Conservation (phyloP, 106 monocot genomes). For the Dendrobium officinale region DNA sequence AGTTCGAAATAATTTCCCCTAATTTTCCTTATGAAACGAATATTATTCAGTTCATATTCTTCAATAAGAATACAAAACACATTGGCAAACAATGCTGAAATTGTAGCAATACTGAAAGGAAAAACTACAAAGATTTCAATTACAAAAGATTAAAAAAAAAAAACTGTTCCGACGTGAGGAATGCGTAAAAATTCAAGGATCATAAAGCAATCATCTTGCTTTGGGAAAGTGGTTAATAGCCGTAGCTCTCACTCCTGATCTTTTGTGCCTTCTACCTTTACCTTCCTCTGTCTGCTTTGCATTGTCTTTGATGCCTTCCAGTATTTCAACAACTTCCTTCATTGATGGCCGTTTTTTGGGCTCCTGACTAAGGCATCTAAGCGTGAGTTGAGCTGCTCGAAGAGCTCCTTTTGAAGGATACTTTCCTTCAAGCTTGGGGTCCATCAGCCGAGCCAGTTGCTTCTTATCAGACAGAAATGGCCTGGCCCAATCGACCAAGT, state of each 20-base stretch:
- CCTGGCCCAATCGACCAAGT: slow-evolving; percentile 23
- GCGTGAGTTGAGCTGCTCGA: slow-evolving; percentile 16
- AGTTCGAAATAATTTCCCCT: too few relatives aligned
- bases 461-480: slow-evolving; percentile 14
- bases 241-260: background rate
- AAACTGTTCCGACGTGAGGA: background rate
- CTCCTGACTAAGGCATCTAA: slow-evolving; percentile 14
- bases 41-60: too few relatives aligned
- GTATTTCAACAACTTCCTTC: slow-evolving; percentile 21
- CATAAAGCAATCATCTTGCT: background rate
- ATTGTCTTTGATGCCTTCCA: slow-evolving; percentile 14
- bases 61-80: too few relatives aligned
- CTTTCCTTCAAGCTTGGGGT: slow-evolving; percentile 15
- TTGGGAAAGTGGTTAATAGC: background rate
- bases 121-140: background rate
- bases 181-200: background rate
- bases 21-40: too few relatives aligned
- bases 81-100: too few relatives aligned
- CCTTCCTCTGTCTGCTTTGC: background rate
- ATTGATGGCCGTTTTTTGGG: slow-evolving; percentile 25
- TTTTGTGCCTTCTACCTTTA: background rate
- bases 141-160: background rate
- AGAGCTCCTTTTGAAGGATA: slow-evolving; percentile 22
- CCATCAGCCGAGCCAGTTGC: slow-evolving; percentile 16
- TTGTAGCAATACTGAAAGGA: too few relatives aligned